These are phyloP conservation scores for Blepharisma japonicum DNA, from an alignment of 73 alveolate species.

Conservation along the genomic window DNA sequence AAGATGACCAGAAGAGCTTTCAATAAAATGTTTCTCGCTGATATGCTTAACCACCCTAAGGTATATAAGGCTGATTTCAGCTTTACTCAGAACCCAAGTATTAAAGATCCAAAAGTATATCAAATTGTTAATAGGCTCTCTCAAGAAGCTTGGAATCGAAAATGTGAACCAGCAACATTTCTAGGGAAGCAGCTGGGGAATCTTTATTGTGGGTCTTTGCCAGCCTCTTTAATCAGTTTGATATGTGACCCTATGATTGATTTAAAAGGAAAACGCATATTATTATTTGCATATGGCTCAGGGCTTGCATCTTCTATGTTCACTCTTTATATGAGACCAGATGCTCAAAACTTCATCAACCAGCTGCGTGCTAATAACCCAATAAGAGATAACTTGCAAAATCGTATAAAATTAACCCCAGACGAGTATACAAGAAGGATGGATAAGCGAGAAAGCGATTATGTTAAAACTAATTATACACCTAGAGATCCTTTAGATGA, in stretches of 20 bases:
- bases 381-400: conserved; percentile 55
- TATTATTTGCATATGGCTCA: conserved; percentile 96
- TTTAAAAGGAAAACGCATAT: conserved; percentile 60
- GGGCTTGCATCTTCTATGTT: conserved; percentile 97
- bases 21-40: conserved; percentile 59
- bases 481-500: conserved; percentile 69
- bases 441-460: conserved; percentile 71
- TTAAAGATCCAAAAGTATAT: conserved; percentile 27
- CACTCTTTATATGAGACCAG: conserved; percentile 46
- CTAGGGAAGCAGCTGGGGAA: conserved; percentile 90
- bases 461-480: conserved; percentile 56
- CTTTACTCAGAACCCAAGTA: conserved; percentile 42
- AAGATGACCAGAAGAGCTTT: conserved; percentile 92
- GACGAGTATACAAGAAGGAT: conserved; percentile 73
- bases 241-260: conserved; percentile 33
- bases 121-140: conserved; percentile 42
- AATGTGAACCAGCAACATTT: conserved; percentile 37
- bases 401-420: conserved; percentile 69
- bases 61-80: no score
- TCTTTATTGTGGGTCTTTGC: conserved; percentile 90
- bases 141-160: conserved; percentile 63
- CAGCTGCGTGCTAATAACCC: conserved; percentile 43
- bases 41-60: conserved; percentile 25
- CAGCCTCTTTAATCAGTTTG: conserved; percentile 75
- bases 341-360: conserved; percentile 40